These are phyloP conservation scores for Wallacemonas collosoma DNA, from an alignment of 208 protist species.

Conservation along the genomic window DNA sequence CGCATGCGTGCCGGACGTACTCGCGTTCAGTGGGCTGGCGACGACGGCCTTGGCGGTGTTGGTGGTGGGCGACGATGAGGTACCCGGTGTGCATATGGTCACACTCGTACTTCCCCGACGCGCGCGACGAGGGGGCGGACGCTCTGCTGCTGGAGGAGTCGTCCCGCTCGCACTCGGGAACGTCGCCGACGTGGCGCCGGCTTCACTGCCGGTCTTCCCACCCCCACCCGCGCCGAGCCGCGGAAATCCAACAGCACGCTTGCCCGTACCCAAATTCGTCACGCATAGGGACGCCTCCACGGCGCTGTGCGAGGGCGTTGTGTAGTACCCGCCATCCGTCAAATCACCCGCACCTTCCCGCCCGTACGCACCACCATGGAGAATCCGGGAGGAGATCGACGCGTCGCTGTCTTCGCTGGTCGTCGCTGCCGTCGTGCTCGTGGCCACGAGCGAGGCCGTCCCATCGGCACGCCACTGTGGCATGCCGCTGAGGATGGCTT, in stretches of 20 bases:
- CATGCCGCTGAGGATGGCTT: constrained; percentile 2
- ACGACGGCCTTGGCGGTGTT: not conserved
- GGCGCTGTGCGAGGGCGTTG: constrained; percentile 13
- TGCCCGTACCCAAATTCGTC: not conserved
- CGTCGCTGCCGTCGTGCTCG: not conserved
- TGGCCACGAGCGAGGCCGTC: not conserved
- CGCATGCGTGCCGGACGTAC: too few species aligned
- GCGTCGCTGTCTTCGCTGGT: constrained; percentile 4
- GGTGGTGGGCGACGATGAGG: not conserved
- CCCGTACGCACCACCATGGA: not conserved
- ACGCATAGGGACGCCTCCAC: constrained; percentile 10
- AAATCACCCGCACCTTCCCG: not conserved
- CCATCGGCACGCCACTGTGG: constrained; percentile 13
- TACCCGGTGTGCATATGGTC: not conserved
- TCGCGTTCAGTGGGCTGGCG: too few species aligned
- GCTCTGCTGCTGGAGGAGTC: not conserved
- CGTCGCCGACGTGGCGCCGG: too few species aligned
- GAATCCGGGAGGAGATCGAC: not conserved
- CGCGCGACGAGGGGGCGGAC: not conserved
- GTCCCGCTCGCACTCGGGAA: too few species aligned
- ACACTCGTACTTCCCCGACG: constrained; percentile 12
- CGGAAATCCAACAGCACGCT: constrained; percentile 3
- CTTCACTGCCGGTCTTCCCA: not conserved
- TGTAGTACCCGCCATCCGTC: constrained; percentile 15
- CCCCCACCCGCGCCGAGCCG: not conserved